Evolutionary conservation across 2,329 filamentous ascomycete species (phyloP).

Genomic region (Coleophoma eucalyptorum): DNA sequence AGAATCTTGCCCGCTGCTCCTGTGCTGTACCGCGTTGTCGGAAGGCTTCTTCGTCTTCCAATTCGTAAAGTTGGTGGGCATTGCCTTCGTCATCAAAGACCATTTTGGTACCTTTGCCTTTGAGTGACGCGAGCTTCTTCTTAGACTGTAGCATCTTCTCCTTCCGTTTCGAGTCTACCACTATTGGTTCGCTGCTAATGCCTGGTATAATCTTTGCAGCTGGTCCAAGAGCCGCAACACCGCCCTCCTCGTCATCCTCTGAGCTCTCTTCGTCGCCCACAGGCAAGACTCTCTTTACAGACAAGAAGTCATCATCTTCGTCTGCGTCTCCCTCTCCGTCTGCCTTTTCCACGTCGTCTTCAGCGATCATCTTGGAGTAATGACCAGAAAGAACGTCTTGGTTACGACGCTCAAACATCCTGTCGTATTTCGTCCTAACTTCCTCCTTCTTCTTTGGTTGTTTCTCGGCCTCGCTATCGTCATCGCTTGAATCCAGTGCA

Average conservation of each 20-base stretch:
- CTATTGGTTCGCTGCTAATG: conserved; percentile 65
- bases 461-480: conserved; percentile 54
- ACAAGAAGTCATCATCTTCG: conserved; percentile 79
- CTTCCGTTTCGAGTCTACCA: conserved; percentile 91
- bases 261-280: conserved; percentile 50
- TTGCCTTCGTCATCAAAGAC: conserved; percentile 92
- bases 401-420: conserved; percentile 96
- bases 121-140: conserved; percentile 89
- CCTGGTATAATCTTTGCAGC: conserved; percentile 59
- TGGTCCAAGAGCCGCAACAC: conserved; percentile 34
- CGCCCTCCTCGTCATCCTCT: conserved; percentile 42
- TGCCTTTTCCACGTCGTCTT: conserved; percentile 45
- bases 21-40: conserved; percentile 69
- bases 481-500: conserved; percentile 57
- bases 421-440: conserved; percentile 91
- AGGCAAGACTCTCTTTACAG: conserved; percentile 82
- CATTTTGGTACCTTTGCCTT: conserved; percentile 79
- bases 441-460: conserved; percentile 57
- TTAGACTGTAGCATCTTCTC: conserved; percentile 95
- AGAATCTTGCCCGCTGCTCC: conserved; percentile 71
- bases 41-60: conserved; percentile 84
- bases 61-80: conserved; percentile 80
- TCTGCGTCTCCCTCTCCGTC: conserved; percentile 48
- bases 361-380: conserved; percentile 79
- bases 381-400: conserved; percentile 94